These are phyloP conservation scores for Wickerhamiella spandovensis DNA, from an alignment of 805 yeast genomes.

Conservation along the genomic window DNA sequence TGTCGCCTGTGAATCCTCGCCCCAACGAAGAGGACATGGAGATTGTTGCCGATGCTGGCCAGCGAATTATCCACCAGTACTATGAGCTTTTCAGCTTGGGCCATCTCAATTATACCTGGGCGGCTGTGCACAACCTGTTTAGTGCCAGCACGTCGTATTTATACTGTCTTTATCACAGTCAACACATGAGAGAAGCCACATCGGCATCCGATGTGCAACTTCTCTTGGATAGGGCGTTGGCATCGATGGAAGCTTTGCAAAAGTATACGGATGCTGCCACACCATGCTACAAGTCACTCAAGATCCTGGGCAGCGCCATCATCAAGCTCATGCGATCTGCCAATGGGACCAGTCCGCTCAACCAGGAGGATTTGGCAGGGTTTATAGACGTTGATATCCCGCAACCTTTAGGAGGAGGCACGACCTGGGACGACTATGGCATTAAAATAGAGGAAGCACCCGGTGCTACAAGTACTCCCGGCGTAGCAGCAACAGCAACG, in stretches of 20 bases:
- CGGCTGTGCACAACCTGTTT: conserved; percentile 76
- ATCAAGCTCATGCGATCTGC: conserved; percentile 5
- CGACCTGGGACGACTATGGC: neutral
- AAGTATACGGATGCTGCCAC: conserved; percentile 11
- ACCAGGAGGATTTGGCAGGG: conserved; percentile 1
- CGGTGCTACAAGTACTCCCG: too few relatives aligned
- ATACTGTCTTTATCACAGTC: conserved; percentile 60
- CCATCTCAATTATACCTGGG: conserved; percentile 79
- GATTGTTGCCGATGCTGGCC: conserved; percentile 48
- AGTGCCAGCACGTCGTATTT: conserved; percentile 81
- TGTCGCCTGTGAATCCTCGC: conserved; percentile 54
- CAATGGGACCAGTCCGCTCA: conserved; percentile 1
- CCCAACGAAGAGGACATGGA: conserved; percentile 41
- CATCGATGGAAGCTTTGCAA: conserved; percentile 8
- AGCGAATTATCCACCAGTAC: conserved; percentile 53
- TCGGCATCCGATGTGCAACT: conserved; percentile 21
- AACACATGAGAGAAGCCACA: conserved; percentile 35
- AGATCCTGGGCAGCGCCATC: conserved; percentile 6
- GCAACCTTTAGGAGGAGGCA: neutral
- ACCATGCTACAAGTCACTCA: conserved; percentile 8
- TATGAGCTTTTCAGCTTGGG: conserved; percentile 40
- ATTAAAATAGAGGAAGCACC: neutral
- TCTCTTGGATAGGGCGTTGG: conserved; percentile 7
- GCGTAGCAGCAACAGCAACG: too few relatives aligned
- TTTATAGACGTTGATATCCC: conserved; percentile 1